Conservation (phyloP, 208 protist genomes). For the Trypanosoma mega region DNA sequence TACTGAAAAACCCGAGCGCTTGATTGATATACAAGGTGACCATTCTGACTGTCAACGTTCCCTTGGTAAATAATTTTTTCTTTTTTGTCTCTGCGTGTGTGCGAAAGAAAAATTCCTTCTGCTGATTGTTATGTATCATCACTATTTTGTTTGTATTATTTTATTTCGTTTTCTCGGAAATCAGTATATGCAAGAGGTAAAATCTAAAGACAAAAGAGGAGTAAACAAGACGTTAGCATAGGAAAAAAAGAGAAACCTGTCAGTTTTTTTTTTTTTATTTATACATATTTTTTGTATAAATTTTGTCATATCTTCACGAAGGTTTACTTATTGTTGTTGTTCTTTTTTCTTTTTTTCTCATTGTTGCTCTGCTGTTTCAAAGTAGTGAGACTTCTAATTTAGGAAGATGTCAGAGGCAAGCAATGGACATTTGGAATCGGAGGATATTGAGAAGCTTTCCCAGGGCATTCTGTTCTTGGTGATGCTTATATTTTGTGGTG, state of each 20-base stretch:
- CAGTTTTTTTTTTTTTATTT: conserved; percentile 26
- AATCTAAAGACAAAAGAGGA: conserved; percentile 22
- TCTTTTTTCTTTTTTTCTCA: background rate
- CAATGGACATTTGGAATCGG: background rate
- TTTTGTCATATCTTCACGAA: too few species aligned
- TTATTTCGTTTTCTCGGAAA: too few species aligned
- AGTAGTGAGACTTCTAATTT: background rate
- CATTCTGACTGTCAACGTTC: background rate
- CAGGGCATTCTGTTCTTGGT: conserved; percentile 57
- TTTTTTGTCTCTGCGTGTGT: background rate
- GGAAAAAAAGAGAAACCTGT: background rate
- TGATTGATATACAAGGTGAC: background rate
- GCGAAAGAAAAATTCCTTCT: too few species aligned
- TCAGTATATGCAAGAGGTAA: background rate
- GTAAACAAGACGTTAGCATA: conserved; percentile 15
- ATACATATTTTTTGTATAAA: too few species aligned
- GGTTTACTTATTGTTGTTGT: too few species aligned
- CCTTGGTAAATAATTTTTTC: background rate
- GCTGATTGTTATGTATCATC: too few species aligned
- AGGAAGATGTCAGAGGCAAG: too few species aligned
- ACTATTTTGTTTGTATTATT: too few species aligned
- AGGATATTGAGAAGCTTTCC: conserved; percentile 32
- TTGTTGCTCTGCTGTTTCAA: background rate
- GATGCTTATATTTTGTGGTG: conserved; percentile 74
- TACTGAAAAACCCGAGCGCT: conserved; percentile 16